Conservation (phyloP, 2,329 filamentous ascomycete species). For the Nemania diffusa region DNA sequence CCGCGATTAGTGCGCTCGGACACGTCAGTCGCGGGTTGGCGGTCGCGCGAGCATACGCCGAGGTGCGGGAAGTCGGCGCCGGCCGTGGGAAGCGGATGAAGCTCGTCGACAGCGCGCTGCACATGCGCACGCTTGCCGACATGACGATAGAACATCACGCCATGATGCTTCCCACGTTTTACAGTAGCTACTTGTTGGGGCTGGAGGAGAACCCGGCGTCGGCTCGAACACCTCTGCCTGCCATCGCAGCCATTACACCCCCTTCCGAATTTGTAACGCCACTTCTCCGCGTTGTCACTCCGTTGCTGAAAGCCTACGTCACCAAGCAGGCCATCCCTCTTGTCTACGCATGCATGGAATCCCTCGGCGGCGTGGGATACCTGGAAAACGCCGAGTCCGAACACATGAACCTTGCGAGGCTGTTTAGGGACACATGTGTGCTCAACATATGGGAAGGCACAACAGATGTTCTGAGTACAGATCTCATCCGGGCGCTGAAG, state of each 20-base stretch:
- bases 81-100: slow-evolving; percentile 46
- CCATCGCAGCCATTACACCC: slow-evolving; percentile 25
- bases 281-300: slow-evolving; percentile 67
- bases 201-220: slow-evolving; percentile 36
- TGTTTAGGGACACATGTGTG: slow-evolving; percentile 61
- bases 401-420: slow-evolving; percentile 64
- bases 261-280: slow-evolving; percentile 16
- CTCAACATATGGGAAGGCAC: slow-evolving; percentile 44
- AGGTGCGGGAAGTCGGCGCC: slow-evolving; percentile 56
- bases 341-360: slow-evolving; percentile 42
- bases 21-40: slow-evolving; percentile 59
- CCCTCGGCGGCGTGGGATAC: slow-evolving; percentile 42
- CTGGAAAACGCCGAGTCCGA: slow-evolving; percentile 60
- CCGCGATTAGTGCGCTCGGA: slow-evolving; percentile 55
- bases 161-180: slow-evolving; percentile 41
- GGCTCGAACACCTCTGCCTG: background rate
- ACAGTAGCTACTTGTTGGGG: slow-evolving; percentile 53
- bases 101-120: slow-evolving; percentile 56
- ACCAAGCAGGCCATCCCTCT: slow-evolving; percentile 33
- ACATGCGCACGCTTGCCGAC: slow-evolving; percentile 59
- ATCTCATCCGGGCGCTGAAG: slow-evolving; percentile 60
- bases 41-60: slow-evolving; percentile 60
- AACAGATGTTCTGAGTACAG: slow-evolving; percentile 73
- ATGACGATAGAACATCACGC: slow-evolving; percentile 58
- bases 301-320: slow-evolving; percentile 64